Evolutionary conservation across 352 stramenopile genomes (phyloP).

Genomic region (Thraustochytrium striatum): DNA sequence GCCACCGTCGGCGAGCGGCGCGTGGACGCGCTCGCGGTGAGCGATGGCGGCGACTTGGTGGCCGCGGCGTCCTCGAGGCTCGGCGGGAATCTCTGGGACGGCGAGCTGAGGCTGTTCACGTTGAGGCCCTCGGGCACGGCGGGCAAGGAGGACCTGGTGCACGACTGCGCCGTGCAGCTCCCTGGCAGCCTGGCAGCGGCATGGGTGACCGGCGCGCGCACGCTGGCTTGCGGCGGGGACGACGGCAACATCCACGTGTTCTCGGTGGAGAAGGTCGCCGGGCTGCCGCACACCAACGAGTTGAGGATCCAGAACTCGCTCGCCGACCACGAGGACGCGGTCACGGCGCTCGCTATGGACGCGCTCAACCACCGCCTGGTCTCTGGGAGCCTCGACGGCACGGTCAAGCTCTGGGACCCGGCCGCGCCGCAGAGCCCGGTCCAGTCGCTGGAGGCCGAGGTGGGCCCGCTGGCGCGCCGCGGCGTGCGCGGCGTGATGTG

Average conservation of each 20-base stretch:
- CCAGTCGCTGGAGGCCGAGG: neutral
- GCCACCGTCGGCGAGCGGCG: neutral
- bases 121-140: neutral
- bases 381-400: neutral
- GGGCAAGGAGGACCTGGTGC: neutral
- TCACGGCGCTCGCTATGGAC: neutral
- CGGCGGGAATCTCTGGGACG: conserved; percentile 28
- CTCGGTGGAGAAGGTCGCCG: conserved; percentile 15
- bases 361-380: neutral
- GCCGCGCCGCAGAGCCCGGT: neutral
- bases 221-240: neutral
- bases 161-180: neutral
- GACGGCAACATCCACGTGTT: conserved; percentile 33
- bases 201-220: conserved; percentile 32
- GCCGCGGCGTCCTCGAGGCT: conserved; percentile 9
- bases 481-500: conserved; percentile 1
- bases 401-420: conserved; percentile 36
- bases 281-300: neutral
- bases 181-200: neutral
- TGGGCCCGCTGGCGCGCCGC: neutral
- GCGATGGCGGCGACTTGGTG: neutral
- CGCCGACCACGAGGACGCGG: conserved; percentile 24
- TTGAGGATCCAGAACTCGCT: conserved; percentile 28
- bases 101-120: conserved; percentile 23
- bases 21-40: conserved; percentile 3